Conservation (phyloP, 345 rosid species). For the Theobroma cacao region DNA sequence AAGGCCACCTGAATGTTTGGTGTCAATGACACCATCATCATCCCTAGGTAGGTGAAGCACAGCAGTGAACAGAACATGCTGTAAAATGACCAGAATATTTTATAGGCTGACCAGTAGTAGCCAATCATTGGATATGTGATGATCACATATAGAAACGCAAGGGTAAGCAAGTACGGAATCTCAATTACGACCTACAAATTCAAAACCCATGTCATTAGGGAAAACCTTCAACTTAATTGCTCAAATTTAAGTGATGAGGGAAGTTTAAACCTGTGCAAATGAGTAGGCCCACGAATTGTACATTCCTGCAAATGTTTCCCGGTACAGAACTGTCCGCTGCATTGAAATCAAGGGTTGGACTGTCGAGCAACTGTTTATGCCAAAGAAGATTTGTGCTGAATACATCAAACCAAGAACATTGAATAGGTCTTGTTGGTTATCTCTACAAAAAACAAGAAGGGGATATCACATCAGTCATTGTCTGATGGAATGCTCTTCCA, state of each 20-base stretch:
- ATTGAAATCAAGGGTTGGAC: conserved; percentile 48
- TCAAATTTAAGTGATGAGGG: too few relatives aligned
- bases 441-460: conserved; percentile 27
- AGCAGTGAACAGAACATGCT: conserved; percentile 22
- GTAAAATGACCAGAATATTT: conserved; percentile 33
- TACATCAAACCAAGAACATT: conserved; percentile 58
- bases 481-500: not conserved
- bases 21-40: conserved; percentile 33
- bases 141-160: conserved; percentile 20
- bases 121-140: conserved; percentile 34
- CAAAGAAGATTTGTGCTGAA: conserved; percentile 49
- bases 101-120: conserved; percentile 29
- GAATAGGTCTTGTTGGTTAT: conserved; percentile 62
- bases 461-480: not conserved
- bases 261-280: conserved; percentile 50
- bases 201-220: not conserved
- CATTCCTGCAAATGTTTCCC: conserved; percentile 85
- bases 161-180: conserved; percentile 22
- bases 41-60: conserved; percentile 32
- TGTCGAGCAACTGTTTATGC: conserved; percentile 59
- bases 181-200: conserved; percentile 18
- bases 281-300: conserved; percentile 67
- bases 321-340: conserved; percentile 63
- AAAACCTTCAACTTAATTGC: too few relatives aligned
- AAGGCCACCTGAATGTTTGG: conserved; percentile 33